phyloP scores from a whole-genome alignment of 2,329 filamentous ascomycete species.

The Botryosphaeria dothidea region DNA sequence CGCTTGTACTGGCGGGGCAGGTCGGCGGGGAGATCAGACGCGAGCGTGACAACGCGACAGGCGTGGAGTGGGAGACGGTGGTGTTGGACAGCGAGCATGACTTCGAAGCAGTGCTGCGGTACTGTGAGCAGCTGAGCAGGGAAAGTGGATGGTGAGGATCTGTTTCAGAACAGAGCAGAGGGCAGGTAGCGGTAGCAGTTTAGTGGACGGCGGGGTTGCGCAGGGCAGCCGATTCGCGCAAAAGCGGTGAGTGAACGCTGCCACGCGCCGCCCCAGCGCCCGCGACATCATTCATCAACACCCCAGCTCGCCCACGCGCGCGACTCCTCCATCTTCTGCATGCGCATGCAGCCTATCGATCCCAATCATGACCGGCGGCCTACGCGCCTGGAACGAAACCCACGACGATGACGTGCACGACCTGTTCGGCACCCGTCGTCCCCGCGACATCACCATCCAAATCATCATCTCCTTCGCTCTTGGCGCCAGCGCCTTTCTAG shows the following conservation, averaged over 20 bases:
- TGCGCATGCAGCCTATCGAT: background rate
- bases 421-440: conserved; percentile 35
- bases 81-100: background rate
- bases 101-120: background rate
- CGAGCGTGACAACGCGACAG: background rate
- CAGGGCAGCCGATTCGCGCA: background rate
- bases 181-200: background rate
- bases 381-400: conserved; percentile 24
- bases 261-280: conserved; percentile 4
- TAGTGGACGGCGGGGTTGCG: background rate
- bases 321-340: background rate
- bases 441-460: conserved; percentile 58
- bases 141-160: background rate
- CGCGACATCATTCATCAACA: background rate
- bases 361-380: conserved; percentile 22
- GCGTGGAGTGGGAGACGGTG: background rate
- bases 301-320: background rate
- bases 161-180: background rate
- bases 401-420: conserved; percentile 24
- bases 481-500: conserved; percentile 69
- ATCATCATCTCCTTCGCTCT: conserved; percentile 70
- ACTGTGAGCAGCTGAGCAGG: background rate
- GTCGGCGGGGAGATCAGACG: background rate
- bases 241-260: conserved; percentile 7
- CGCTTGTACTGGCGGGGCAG: background rate